Evolutionary conservation across 169 alveolate genomes (phyloP), one percentile per base, ranked within the genome.

Genomic region (Eimeria acervulina): DNA sequence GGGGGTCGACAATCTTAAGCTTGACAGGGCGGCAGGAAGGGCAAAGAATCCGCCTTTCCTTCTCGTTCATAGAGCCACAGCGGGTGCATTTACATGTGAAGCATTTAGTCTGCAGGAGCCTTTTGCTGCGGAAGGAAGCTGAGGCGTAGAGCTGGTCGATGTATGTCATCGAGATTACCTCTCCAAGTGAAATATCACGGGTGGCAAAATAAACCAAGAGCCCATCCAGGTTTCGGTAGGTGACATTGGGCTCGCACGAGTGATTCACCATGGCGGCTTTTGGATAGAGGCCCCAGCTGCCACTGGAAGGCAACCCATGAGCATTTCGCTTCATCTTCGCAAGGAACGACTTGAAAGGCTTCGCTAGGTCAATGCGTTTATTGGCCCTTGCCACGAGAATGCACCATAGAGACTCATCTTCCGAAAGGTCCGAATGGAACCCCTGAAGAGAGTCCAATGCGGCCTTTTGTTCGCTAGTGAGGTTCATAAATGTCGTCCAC

Each of bases 191-290:
- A n/a, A 92, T 92, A 42, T 92, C 96, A 26, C 90, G 84, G 36
- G 89, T 66, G 52, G 96, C 96, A 40, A 92, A 92, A 55, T 76
- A 78, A 15, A 92, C 96, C 84, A 92, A 55, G 12, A 92, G 91
- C 52, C 96, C 96, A 28, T 92, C 96, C 68, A 92, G 68, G 92
- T 92, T 92, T 42, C 96, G 81, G 92, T 92, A 92, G 61, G 96
- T 80, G 55, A 92, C 96, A 66, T 92, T 92, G 10, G 96, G 96
- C 19, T 78, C 81, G 92, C 96, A 92, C 17, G 96, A 92, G 59
- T 92, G 96, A 31, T 92, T 92, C 38, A 92, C 61, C 44, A 47
- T 83, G 40, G 96, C 92, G 40, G 96, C 96, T 26, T 78, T 83
- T 2, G 96, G 96, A 59, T 92, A 92, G 15, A 92, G 70, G 44